Evolutionary conservation across 441 rosid genomes (phyloP), one percentile per base, ranked within the genome.

Genomic region (Erodium trifolium): DNA sequence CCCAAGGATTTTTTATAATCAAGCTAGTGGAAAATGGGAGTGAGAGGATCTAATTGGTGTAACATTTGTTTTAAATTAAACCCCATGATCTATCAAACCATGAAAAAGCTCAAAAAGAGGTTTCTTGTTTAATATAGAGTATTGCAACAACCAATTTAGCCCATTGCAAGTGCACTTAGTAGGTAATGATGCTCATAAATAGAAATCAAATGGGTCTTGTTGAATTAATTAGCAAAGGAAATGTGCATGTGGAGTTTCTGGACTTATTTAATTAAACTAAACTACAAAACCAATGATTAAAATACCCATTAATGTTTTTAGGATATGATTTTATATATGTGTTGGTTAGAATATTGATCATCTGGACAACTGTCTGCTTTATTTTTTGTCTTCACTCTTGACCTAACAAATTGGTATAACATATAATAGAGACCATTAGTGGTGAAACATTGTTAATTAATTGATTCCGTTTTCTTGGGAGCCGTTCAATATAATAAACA

Each of bases 401-500:
- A 70, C 77, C 74, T 73, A 72, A 68, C 39, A 71, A 43, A 43
- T 43, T 43, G 59, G 72, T 62, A 53, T 72, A 73, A 23, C 27
- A 3, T 34, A 34, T 34, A 3, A 34, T 34, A 34, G 37, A 34
- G 5, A 34, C 37, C 37, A 34, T 34, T 34, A 34, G 37, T 5
- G 5, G 37, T 34, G 37, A 34, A 49, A 3, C 16, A 49, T 43
- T 19, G 0, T 23, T 23, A 23, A 23, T 3, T 19, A 39, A 39
- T 71, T 27, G 53, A 81, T 81, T 80, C 84, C 83, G 10, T 78
- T 79, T 64, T 72, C 65, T 67, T 66, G 1, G 80, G 82, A 78
- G 47, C 85, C 85, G 70, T 77, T 70, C 72, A 75, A 71, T 74
- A 53, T 31, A 67, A 23, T 73, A 73, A 68, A 27, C 23, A 31